These are phyloP conservation scores for Flaveria robusta DNA, from an alignment of 129 eudicot species.

Conservation along the genomic window DNA sequence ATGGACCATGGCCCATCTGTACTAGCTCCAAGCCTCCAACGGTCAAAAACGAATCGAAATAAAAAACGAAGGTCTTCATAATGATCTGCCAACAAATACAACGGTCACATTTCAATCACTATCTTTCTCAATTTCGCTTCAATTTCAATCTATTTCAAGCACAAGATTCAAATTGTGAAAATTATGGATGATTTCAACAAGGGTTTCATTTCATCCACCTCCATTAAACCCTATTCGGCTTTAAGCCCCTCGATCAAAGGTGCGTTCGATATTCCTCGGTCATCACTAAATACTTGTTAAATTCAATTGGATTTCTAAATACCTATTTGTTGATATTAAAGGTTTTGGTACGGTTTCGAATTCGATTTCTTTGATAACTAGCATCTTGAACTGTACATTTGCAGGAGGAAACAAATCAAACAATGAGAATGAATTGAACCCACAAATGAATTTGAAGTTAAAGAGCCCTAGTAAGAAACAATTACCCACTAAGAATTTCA, in stretches of 20 bases:
- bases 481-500: slow-evolving; percentile 52
- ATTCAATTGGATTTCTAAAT: too few species aligned
- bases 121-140: neutral
- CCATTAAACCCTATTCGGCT: neutral
- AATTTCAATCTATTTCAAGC: neutral
- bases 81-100: slow-evolving; percentile 13
- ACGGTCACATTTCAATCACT: slow-evolving; percentile 39
- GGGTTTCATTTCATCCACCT: too few species aligned
- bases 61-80: neutral
- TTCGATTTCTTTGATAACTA: neutral
- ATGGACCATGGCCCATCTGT: neutral
- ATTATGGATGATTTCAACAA: slow-evolving; percentile 25
- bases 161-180: neutral
- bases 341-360: neutral
- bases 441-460: slow-evolving; percentile 38
- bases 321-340: neutral
- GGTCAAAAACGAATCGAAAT: slow-evolving; percentile 29
- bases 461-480: slow-evolving; percentile 23
- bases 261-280: neutral
- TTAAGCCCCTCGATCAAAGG: neutral
- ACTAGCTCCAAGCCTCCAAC: slow-evolving; percentile 30
- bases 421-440: slow-evolving; percentile 51
- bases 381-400: neutral
- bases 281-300: neutral
- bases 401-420: slow-evolving; percentile 41